Conservation (phyloP, 2,329 filamentous ascomycete species). For the Thelonectria blattea region DNA sequence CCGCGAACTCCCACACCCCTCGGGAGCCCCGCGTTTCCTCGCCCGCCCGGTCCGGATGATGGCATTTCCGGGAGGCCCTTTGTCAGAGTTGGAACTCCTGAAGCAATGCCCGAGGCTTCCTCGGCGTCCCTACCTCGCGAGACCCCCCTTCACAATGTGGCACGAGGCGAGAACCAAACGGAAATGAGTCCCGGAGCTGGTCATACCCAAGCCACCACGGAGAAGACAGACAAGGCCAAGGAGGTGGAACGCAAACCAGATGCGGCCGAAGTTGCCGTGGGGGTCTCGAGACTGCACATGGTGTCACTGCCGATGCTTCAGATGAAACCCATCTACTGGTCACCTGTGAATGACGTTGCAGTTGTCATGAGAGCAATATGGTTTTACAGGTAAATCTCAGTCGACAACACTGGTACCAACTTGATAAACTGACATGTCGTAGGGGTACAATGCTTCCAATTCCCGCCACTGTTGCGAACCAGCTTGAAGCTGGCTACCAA, state of each 20-base stretch:
- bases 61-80: conserved; percentile 63
- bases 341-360: conserved; percentile 86
- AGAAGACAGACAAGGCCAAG: conserved; percentile 9
- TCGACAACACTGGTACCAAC: no score
- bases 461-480: conserved; percentile 84
- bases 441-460: conserved; percentile 89
- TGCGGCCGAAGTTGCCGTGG: conserved; percentile 74
- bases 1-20: conserved; percentile 33
- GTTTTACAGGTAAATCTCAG: conserved; percentile 75
- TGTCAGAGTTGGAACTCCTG: conserved; percentile 51
- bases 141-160: conserved; percentile 10
- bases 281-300: conserved; percentile 86
- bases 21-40: conserved; percentile 29
- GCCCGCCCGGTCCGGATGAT: conserved; percentile 46
- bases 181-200: conserved; percentile 4
- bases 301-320: conserved; percentile 81
- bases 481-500: conserved; percentile 87
- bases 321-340: conserved; percentile 99
- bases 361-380: conserved; percentile 86
- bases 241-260: conserved; percentile 33
- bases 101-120: conserved; percentile 33
- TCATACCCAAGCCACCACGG: conserved; percentile 12
- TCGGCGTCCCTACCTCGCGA: conserved; percentile 18
- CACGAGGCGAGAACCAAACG: conserved; percentile 11
- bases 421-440: conserved; percentile 23